These are phyloP conservation scores for Diphasiastrum complanatum DNA, from an alignment of 83 land plant genomes.

Conservation along the genomic window DNA sequence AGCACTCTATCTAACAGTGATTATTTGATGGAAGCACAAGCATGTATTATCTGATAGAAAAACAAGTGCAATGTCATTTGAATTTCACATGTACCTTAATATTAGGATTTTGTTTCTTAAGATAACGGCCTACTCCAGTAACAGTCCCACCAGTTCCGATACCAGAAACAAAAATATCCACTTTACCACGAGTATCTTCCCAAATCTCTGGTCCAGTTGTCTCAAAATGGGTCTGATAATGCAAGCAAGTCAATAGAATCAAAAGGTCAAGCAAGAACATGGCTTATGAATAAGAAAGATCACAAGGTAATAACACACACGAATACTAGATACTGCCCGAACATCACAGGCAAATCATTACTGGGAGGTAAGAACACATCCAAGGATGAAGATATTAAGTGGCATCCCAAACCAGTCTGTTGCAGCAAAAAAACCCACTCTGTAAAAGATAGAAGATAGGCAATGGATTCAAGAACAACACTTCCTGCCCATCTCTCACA, in stretches of 20 bases:
- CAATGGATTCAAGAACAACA: no score
- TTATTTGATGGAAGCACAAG: neutral
- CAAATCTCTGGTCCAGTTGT: slow-evolving; percentile 71
- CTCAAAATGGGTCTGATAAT: slow-evolving; percentile 49
- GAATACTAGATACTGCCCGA: no score
- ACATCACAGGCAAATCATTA: no score
- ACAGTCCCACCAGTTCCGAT: slow-evolving; percentile 64
- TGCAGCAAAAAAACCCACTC: no score
- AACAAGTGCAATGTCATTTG: neutral
- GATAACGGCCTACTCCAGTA: slow-evolving; percentile 45
- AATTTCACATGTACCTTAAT: slow-evolving; percentile 40
- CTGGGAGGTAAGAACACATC: no score
- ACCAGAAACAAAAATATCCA: slow-evolving; percentile 50
- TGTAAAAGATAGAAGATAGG: no score
- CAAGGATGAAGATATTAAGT: no score
- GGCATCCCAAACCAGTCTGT: no score
- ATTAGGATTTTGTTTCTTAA: slow-evolving; percentile 47
- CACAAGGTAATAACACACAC: no score
- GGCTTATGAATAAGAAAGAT: no score
- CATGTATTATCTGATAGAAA: neutral
- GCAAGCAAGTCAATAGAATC: neutral
- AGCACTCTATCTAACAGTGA: neutral
- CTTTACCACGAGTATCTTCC: slow-evolving; percentile 56
- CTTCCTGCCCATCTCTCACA: no score
- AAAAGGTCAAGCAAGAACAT: neutral